phyloP scores from a whole-genome alignment of 2,329 filamentous ascomycete genomes.

The Colletotrichum filicis region DNA sequence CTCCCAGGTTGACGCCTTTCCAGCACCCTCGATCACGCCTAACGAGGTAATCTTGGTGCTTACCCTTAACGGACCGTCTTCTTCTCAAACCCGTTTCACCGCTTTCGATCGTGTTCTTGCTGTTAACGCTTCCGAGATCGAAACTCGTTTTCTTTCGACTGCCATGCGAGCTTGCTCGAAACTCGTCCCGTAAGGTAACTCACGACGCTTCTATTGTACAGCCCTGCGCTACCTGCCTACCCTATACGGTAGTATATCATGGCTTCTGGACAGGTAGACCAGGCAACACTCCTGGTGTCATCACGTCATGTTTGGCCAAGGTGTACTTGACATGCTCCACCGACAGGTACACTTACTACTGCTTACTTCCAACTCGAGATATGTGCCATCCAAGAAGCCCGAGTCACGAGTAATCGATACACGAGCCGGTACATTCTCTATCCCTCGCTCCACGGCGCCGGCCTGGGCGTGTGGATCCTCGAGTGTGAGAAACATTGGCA shows the following conservation, averaged over 20 bases:
- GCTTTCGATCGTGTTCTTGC: constrained; percentile 6
- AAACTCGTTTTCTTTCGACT: constrained; percentile 8
- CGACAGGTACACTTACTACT: constrained; percentile 3
- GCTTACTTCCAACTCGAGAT: constrained; percentile 17
- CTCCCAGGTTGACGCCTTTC: constrained; percentile 7
- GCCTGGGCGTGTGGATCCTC: constrained; percentile 1
- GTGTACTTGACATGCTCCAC: constrained; percentile 6
- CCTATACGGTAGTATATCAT: background rate
- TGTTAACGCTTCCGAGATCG: constrained; percentile 8
- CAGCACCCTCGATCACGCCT: constrained; percentile 11
- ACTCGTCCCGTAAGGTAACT: background rate
- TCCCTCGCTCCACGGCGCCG: background rate
- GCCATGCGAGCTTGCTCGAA: constrained; percentile 18
- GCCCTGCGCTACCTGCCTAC: background rate
- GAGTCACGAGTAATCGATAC: constrained; percentile 3
- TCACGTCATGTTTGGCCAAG: constrained; percentile 20
- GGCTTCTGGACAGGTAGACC: background rate
- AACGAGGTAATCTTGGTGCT: background rate
- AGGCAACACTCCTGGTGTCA: background rate
- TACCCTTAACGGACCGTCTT: constrained; percentile 1
- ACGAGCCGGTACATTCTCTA: background rate
- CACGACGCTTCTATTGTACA: background rate
- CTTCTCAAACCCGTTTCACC: constrained; percentile 30
- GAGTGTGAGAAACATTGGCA: constrained; percentile 9
- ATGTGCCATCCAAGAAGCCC: constrained; percentile 11